phyloP scores from a whole-genome alignment of 148 eudicot genomes.

The Vaccinium corymbosum region DNA sequence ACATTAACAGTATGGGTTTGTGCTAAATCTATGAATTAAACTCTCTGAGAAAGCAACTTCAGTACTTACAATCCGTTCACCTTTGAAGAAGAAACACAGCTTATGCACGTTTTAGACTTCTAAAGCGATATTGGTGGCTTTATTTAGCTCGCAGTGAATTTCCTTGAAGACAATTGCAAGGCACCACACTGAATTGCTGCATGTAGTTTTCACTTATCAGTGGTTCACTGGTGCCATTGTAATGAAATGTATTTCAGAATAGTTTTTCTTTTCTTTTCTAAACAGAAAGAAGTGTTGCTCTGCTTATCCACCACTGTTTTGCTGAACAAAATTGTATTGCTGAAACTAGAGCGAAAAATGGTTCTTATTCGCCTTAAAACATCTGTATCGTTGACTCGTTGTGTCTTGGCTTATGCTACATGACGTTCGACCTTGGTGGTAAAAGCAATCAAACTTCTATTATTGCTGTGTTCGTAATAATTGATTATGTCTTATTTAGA shows the following conservation, averaged over 20 bases:
- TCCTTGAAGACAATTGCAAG: neutral
- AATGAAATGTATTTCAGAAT: neutral
- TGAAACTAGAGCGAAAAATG: neutral
- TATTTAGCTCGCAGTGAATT: neutral
- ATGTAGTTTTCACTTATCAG: neutral
- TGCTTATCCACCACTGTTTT: neutral
- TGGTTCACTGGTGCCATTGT: neutral
- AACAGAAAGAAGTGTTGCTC: neutral
- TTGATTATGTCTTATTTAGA: neutral
- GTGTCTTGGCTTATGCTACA: neutral
- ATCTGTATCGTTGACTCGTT: no score
- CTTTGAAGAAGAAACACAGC: neutral
- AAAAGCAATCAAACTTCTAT: neutral
- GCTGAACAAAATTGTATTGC: neutral
- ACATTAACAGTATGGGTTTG: neutral
- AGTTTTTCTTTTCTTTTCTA: neutral
- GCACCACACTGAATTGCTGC: neutral
- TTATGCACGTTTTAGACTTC: neutral
- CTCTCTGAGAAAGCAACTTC: neutral
- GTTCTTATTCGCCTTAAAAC: neutral
- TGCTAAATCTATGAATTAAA: neutral
- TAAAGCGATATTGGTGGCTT: neutral
- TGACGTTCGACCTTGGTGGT: neutral
- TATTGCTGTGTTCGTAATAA: neutral
- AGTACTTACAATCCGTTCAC: neutral